A percentile compares a stretch with the other conserved stretches of the same genome.
These are phyloP conservation scores for Paramecium sonneborni DNA, from an alignment of 73 alveolate species.

Conservation along the genomic window DNA sequence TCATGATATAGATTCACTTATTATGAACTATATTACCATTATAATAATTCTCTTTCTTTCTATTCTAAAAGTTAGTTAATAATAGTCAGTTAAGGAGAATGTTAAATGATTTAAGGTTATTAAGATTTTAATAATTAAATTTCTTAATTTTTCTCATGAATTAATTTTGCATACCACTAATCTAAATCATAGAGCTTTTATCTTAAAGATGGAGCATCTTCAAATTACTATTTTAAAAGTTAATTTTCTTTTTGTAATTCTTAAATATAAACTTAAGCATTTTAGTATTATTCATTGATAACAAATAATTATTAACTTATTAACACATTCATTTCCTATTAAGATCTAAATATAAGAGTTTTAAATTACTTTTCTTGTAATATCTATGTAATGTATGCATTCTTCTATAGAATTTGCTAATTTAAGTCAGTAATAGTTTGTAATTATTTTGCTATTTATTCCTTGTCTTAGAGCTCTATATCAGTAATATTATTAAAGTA, in stretches of 20 bases:
- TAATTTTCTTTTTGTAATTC: background rate
- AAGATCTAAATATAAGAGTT: background rate
- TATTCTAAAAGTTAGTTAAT: background rate
- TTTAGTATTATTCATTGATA: background rate
- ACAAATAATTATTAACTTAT: background rate
- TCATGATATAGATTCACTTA: background rate
- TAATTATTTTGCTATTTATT: background rate
- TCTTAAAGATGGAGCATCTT: conserved; percentile 32
- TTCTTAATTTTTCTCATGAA: conserved; percentile 33
- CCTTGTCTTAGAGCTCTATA: background rate
- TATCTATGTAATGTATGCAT: background rate
- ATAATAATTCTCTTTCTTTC: background rate
- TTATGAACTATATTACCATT: background rate
- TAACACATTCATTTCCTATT: background rate
- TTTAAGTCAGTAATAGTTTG: background rate
- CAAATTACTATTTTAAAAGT: background rate
- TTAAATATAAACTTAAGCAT: background rate
- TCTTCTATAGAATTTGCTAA: background rate
- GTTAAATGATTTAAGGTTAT: background rate
- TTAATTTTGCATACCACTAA: background rate
- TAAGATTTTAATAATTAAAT: background rate
- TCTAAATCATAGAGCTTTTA: background rate
- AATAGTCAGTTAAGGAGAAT: background rate
- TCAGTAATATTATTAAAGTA: background rate
- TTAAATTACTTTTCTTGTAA: background rate